A percentile compares a stretch with the other conserved stretches of the same genome.
Conservation (phyloP, 768 basidiomycete species). For the Xanthoconium stramineum region DNA sequence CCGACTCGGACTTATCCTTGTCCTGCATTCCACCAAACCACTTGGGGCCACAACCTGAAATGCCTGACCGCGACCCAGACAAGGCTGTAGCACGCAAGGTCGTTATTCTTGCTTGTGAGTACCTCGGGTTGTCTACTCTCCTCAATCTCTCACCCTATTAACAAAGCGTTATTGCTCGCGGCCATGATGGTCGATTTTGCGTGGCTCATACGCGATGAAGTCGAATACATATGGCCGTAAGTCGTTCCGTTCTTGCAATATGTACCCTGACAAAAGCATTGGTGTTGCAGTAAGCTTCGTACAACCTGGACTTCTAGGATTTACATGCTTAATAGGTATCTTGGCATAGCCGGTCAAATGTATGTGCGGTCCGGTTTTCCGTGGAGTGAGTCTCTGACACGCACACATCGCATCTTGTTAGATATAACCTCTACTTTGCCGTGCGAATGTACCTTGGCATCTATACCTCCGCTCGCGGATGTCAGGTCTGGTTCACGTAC, state of each 20-base stretch:
- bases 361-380: constrained; percentile 2
- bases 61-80: neutral
- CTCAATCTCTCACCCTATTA: neutral
- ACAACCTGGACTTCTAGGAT: constrained; percentile 6
- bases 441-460: constrained; percentile 17
- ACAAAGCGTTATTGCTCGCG: constrained; percentile 4
- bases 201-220: constrained; percentile 14
- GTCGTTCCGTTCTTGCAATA: neutral
- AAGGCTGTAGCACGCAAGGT: constrained; percentile 5
- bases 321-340: constrained; percentile 15
- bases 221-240: constrained; percentile 20
- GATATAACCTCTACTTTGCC: constrained; percentile 22
- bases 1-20: neutral
- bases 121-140: neutral
- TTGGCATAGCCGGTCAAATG: constrained; percentile 18
- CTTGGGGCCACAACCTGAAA: neutral
- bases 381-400: neutral
- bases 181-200: constrained; percentile 17
- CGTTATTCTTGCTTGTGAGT: constrained; percentile 14
- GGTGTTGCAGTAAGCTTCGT: constrained; percentile 3
- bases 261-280: neutral
- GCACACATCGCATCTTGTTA: neutral
- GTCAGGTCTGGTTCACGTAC: constrained; percentile 17
- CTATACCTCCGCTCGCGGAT: constrained; percentile 2
- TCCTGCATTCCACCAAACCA: neutral